phyloP scores from a whole-genome alignment of 2,329 filamentous ascomycete genomes.

The Macroventuria anomochaeta region DNA sequence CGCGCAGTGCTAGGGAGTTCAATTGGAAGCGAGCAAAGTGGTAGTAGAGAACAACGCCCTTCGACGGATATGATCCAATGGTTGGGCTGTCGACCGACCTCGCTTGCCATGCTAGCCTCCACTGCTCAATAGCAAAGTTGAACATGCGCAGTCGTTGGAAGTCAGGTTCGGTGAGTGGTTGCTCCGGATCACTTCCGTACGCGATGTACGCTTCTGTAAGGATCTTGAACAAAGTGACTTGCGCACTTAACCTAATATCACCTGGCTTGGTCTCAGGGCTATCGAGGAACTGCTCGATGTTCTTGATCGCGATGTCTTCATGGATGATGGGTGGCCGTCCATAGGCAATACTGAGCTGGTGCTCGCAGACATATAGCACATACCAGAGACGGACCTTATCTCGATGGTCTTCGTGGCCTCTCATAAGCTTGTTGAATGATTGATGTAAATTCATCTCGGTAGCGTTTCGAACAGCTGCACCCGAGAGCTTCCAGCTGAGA shows the following conservation, averaged over 20 bases:
- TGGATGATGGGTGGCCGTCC: conserved; percentile 51
- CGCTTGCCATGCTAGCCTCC: conserved; percentile 50
- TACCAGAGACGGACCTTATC: conserved; percentile 51
- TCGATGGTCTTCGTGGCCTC: conserved; percentile 43
- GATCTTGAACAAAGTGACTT: conserved; percentile 44
- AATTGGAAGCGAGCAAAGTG: conserved; percentile 63
- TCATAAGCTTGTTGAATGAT: conserved; percentile 45
- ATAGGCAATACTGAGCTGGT: conserved; percentile 52
- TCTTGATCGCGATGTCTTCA: conserved; percentile 47
- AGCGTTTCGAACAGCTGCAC: conserved; percentile 49
- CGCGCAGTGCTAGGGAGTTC: conserved; percentile 56
- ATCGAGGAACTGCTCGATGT: conserved; percentile 44
- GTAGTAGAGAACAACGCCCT: conserved; percentile 60
- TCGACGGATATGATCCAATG: conserved; percentile 51
- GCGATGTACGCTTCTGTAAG: conserved; percentile 43
- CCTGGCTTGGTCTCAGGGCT: conserved; percentile 37
- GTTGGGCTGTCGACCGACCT: conserved; percentile 36
- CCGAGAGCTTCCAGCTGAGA: conserved; percentile 51
- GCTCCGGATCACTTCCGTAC: conserved; percentile 44
- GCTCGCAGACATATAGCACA: conserved; percentile 49
- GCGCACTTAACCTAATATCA: conserved; percentile 39
- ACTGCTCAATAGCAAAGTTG: conserved; percentile 54
- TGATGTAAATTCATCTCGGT: conserved; percentile 52
- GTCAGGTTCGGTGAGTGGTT: conserved; percentile 47
- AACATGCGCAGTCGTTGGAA: conserved; percentile 50